Evolutionary conservation across 108 stramenopile species (phyloP).

Genomic region (Cylindrotheca closterium): DNA sequence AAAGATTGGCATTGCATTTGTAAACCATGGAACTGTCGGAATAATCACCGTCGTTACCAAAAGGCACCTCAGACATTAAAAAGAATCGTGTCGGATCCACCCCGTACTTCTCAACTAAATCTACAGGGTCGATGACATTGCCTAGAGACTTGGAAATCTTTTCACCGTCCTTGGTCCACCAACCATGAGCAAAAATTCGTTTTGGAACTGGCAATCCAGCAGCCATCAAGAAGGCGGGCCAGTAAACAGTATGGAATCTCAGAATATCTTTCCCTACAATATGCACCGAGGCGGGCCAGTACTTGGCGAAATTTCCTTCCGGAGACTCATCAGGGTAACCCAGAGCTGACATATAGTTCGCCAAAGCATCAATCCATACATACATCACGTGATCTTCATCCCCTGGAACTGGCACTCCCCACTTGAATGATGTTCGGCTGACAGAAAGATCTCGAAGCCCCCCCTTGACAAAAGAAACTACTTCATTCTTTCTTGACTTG

Average conservation of each 20-base stretch:
- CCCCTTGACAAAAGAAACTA: slow-evolving; percentile 82
- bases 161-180: slow-evolving; percentile 97
- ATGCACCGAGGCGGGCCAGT: slow-evolving; percentile 90
- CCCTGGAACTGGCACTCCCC: slow-evolving; percentile 93
- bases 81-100: slow-evolving; percentile 94
- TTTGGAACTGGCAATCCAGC: slow-evolving; percentile 91
- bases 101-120: slow-evolving; percentile 85
- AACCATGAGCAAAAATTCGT: slow-evolving; percentile 94
- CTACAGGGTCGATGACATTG: slow-evolving; percentile 92
- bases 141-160: slow-evolving; percentile 95
- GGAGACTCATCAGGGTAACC: slow-evolving; percentile 77
- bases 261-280: slow-evolving; percentile 99
- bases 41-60: slow-evolving; percentile 94
- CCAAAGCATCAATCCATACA: slow-evolving; percentile 98
- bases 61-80: slow-evolving; percentile 86
- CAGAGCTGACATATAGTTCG: slow-evolving; percentile 94
- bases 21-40: slow-evolving; percentile 82
- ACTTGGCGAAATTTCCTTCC: slow-evolving; percentile 51
- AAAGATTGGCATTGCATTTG: slow-evolving; percentile 85
- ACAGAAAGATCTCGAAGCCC: slow-evolving; percentile 92
- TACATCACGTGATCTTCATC: slow-evolving; percentile 96
- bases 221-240: slow-evolving; percentile 96
- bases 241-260: slow-evolving; percentile 96
- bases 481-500: slow-evolving; percentile 82
- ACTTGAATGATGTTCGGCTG: slow-evolving; percentile 88